Base-by-base conservation (phyloP, 306 rosid genomes). In the Prunus davidiana region DNA sequence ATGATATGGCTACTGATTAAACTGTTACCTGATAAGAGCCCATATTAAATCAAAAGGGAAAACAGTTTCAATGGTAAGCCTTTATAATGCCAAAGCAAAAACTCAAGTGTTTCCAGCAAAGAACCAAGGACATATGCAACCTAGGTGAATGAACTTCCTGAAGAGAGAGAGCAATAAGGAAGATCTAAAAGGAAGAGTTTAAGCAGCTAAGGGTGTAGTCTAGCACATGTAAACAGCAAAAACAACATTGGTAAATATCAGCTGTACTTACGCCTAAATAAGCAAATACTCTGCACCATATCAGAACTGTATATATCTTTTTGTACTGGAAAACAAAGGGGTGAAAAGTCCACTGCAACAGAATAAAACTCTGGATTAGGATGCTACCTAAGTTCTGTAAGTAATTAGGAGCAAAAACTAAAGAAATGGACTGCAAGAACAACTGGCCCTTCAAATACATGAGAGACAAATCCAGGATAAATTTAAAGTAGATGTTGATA, bases 251-350 rank as follows among this genome's bases (percentile, higher is more conserved):
- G 15, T 45, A 54, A 30, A 38, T 51, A 50, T 15, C 70, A 32
- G 55, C 25, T 41, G 12, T 74, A 84, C 88, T 87, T 82, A 84
- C 91, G 30, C 69, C 75, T 76, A 87, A 72, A 78, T 79, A 87
- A 43, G 87, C 87, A 62, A 87, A 84, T 58, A 87, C 82, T 79
- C 91, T 80, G 84, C 88, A 82, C 91, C 91, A 87, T 15, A 87
- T 63, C 73, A 82, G 85, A 76, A 84, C 91, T 5, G 91, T 87
- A 69, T 82, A 84, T 38, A 84, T 80, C 67, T 74, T 84, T 80
- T 82, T 87, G 75, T 80, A 79, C 79, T 84, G 80, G 68, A 82
- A 71, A 74, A 87, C 71, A 79, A 84, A 87, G 52, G 91, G 91
- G 49, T 84, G 84, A 56, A 87, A 81, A 24, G 88, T 84, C 91